Percentiles rank a stretch among this genome's conserved stretches.
These are phyloP conservation scores for Ampelocalamus luodianensis DNA, from an alignment of 176 grass and related monocot genomes.

Conservation along the genomic window DNA sequence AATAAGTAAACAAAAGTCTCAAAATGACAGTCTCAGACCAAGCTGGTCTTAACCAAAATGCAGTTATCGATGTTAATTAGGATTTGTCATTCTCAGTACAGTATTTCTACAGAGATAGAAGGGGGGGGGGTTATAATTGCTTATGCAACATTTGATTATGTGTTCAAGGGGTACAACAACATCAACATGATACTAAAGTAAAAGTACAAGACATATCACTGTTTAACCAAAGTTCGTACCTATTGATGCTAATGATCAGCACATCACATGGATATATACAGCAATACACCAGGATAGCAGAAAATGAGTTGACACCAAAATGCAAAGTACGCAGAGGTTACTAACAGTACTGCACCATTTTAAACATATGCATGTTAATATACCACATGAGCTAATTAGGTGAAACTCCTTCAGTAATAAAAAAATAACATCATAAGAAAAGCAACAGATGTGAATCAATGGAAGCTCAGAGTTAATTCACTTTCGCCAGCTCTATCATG, in stretches of 20 bases:
- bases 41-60: conserved; percentile 9
- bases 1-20: conserved; percentile 45
- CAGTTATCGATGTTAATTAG: conserved; percentile 7
- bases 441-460: conserved; percentile 14
- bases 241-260: conserved; percentile 22
- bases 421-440: conserved; percentile 10
- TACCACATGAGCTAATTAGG: background rate
- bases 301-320: background rate
- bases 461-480: background rate
- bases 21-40: conserved; percentile 16
- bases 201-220: background rate
- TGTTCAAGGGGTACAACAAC: background rate
- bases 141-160: conserved; percentile 9
- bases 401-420: conserved; percentile 16
- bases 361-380: conserved; percentile 32
- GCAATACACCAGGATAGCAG: background rate
- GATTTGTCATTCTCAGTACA: background rate
- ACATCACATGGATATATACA: conserved; percentile 8
- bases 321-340: background rate
- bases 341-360: conserved; percentile 22
- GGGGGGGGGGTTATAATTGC: background rate
- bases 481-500: conserved; percentile 7
- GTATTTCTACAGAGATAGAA: background rate
- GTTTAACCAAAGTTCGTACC: background rate
- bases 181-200: background rate